phyloP scores from a whole-genome alignment of 306 rosid species.

The Vicia villosa region DNA sequence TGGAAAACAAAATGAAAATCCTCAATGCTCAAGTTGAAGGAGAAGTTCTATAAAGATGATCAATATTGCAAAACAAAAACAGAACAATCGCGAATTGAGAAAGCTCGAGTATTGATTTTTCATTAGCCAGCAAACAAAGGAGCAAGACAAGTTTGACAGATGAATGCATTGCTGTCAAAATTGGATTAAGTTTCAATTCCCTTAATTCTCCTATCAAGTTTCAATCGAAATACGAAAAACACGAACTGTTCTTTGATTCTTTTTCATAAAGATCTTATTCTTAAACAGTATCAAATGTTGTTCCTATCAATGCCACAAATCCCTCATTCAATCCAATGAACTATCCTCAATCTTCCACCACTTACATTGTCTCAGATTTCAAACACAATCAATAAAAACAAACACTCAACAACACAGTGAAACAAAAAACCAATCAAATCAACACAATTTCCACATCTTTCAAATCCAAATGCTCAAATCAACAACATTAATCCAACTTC shows the following conservation, averaged over 20 bases:
- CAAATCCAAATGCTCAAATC: slow-evolving; percentile 24
- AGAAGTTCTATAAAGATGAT: slow-evolving; percentile 25
- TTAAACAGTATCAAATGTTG: slow-evolving; percentile 31
- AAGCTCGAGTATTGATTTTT: neutral
- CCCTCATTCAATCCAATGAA: slow-evolving; percentile 34
- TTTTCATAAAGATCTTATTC: slow-evolving; percentile 40
- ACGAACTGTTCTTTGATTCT: slow-evolving; percentile 37
- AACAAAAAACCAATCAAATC: slow-evolving; percentile 35
- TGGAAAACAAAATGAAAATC: slow-evolving; percentile 28
- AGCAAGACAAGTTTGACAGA: slow-evolving; percentile 24
- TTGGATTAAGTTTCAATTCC: slow-evolving; percentile 14
- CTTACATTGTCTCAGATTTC: slow-evolving; percentile 41
- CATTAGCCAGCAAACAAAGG: slow-evolving; percentile 23
- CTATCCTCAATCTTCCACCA: slow-evolving; percentile 38
- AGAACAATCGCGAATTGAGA: slow-evolving; percentile 24
- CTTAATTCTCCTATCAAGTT: slow-evolving; percentile 1
- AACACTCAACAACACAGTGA: slow-evolving; percentile 30
- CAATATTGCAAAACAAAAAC: slow-evolving; percentile 19
- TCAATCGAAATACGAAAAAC: slow-evolving; percentile 32
- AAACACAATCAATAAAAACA: slow-evolving; percentile 39
- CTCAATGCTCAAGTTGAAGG: slow-evolving; percentile 31
- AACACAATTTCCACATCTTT: slow-evolving; percentile 41
- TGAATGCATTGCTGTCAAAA: slow-evolving; percentile 38
- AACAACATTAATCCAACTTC: slow-evolving; percentile 38
- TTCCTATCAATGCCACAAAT: slow-evolving; percentile 31